Evolutionary conservation across 2,329 filamentous ascomycete species (phyloP).

Genomic region (Trichophyton simii): DNA sequence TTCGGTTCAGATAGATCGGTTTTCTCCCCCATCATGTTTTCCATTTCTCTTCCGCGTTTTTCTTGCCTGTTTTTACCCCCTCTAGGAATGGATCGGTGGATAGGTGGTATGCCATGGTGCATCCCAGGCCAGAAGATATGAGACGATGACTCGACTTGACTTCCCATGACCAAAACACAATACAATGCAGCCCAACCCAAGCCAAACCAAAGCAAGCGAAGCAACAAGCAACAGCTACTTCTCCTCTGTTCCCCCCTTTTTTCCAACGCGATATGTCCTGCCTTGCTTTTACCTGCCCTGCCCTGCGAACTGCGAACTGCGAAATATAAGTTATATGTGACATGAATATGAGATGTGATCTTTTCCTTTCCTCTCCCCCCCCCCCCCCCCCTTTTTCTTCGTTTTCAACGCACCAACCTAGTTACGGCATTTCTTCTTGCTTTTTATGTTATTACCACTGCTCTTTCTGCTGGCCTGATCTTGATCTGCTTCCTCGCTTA

Average conservation of each 20-base stretch:
- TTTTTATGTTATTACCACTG: background rate
- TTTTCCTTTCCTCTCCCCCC: background rate
- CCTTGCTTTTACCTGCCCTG: no score
- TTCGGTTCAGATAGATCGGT: background rate
- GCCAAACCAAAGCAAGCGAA: no score
- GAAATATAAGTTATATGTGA: constrained; percentile 3
- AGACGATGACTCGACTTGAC: no score
- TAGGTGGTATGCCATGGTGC: no score
- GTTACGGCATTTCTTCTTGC: background rate
- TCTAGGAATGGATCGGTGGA: no score
- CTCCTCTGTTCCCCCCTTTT: background rate
- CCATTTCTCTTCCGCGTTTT: background rate
- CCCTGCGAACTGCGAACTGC: background rate
- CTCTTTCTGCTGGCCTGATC: background rate
- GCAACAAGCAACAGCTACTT: background rate
- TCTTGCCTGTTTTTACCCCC: background rate
- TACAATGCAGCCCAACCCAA: no score
- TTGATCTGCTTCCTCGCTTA: background rate
- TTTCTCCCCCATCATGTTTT: background rate
- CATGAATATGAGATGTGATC: constrained; percentile 10
- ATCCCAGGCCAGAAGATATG: no score
- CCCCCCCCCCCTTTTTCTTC: background rate
- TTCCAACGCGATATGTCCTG: background rate
- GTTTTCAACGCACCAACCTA: background rate
- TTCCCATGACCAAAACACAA: no score